Conservation (phyloP, 78 protist genomes). For the Dictyostelium purpureum region DNA sequence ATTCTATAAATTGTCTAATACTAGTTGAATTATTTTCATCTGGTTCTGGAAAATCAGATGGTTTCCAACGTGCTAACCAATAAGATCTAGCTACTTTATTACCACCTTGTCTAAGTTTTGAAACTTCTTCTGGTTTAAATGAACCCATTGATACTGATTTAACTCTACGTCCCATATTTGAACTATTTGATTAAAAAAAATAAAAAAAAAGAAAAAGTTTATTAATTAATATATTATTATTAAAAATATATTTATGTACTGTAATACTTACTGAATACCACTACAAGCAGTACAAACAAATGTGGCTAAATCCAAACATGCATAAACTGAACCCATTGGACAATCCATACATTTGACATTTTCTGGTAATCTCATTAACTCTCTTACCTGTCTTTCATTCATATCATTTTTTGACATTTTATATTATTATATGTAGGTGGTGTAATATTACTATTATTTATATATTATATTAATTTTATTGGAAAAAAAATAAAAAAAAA, state of each 20-base stretch:
- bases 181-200: not conserved
- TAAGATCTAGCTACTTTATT: conserved; percentile 64
- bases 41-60: conserved; percentile 79
- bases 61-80: conserved; percentile 80
- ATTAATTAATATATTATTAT: not conserved
- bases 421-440: not conserved
- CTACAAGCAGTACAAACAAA: conserved; percentile 84
- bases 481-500: no score
- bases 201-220: not conserved
- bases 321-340: conserved; percentile 79
- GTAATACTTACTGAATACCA: conserved; percentile 81
- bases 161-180: conserved; percentile 72
- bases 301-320: conserved; percentile 62
- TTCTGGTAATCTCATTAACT: conserved; percentile 66
- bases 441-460: not conserved
- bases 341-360: conserved; percentile 85
- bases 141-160: conserved; percentile 84
- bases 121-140: conserved; percentile 82
- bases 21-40: conserved; percentile 41
- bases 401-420: conserved; percentile 17
- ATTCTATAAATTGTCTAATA: conserved; percentile 71
- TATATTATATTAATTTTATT: not conserved
- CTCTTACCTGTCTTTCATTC: conserved; percentile 67
- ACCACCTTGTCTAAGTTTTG: conserved; percentile 65
- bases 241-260: not conserved